phyloP scores from a whole-genome alignment of 805 yeast genomes.

The Candida corydali region DNA sequence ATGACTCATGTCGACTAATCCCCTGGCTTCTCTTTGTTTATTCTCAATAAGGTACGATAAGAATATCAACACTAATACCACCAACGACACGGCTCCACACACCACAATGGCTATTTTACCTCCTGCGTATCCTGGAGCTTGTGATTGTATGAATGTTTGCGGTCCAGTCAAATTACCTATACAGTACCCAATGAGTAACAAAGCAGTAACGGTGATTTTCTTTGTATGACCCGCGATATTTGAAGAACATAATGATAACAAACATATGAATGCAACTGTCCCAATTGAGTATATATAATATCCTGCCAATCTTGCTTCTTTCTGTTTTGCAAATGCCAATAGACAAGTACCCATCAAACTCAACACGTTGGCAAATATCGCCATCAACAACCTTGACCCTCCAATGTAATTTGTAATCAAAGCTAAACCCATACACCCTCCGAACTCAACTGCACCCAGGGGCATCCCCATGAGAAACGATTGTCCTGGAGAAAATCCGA shows the following conservation, averaged over 20 bases:
- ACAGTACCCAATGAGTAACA: constrained; percentile 46
- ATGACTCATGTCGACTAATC: constrained; percentile 17
- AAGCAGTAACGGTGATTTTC: constrained; percentile 44
- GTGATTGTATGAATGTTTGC: constrained; percentile 39
- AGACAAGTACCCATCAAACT: constrained; percentile 27
- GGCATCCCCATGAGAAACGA: constrained; percentile 45
- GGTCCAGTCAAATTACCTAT: constrained; percentile 57
- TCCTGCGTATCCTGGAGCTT: constrained; percentile 42
- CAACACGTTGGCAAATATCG: constrained; percentile 19
- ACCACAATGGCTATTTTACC: constrained; percentile 41
- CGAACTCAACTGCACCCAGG: constrained; percentile 44
- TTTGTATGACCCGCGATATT: constrained; percentile 58
- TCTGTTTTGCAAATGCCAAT: constrained; percentile 37
- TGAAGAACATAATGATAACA: constrained; percentile 36
- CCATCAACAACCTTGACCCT: constrained; percentile 25
- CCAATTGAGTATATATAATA: constrained; percentile 30
- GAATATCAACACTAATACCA: constrained; percentile 22
- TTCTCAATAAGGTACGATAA: constrained; percentile 31
- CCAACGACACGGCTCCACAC: constrained; percentile 23
- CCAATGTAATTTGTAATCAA: constrained; percentile 19
- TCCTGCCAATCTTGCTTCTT: constrained; percentile 19
- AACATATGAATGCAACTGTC: constrained; percentile 25
- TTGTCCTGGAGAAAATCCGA: constrained; percentile 23
- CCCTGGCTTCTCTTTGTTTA: constrained; percentile 28
- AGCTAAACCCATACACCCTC: constrained; percentile 31